Base-by-base conservation (phyloP, 345 rosid genomes). In the Aethionema arabicum region DNA sequence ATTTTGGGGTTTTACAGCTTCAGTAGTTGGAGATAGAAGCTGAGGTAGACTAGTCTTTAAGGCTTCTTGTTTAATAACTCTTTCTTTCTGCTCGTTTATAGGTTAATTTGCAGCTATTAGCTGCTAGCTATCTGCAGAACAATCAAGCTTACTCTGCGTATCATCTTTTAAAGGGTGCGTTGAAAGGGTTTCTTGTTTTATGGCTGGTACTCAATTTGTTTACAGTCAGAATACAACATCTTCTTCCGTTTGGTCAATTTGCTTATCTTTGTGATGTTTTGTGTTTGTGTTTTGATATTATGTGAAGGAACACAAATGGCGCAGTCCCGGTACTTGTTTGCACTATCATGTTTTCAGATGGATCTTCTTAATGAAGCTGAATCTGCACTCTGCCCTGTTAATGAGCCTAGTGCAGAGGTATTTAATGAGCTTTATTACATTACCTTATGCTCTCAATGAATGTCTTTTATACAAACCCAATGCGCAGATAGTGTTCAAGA, bases 311-410 rank as follows among this genome's bases (percentile, higher is more conserved):
- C 86, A 33, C 88, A 83, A 72, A 84, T 77, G 86, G 87, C 95
- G 75, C 95, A 83, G 78, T 93, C 96, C 43, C 96, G 97, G 70
- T 93, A 93, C 82, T 86, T 93, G 85, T 93, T 90, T 73, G 99
- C 97, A 6, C 68, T 90, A 70, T 86, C 99, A 48, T 93, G 99
- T 86, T 86, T 82, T 78, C 89, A 86, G 77, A 85, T 93, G 96
- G 90, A 93, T 74, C 95, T 90, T 78, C 85, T 90, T 65, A 90
- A 70, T 56, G 97, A 93, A 80, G 99, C 99, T 52, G 97, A 90
- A 77, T 69, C 87, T 32, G 89, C 90, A 50, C 79, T 90, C 74
- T 83, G 87, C 77, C 88, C 87, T 84, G 57, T 84, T 71, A 80
- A 82, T 76, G 96, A 93, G 72, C 86, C 92, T 39, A 61, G 79